Percentiles rank a stretch among this genome's conserved stretches.
phyloP scores from a whole-genome alignment of 108 stramenopile genomes.

The Mayamaea pseudoterrestris region DNA sequence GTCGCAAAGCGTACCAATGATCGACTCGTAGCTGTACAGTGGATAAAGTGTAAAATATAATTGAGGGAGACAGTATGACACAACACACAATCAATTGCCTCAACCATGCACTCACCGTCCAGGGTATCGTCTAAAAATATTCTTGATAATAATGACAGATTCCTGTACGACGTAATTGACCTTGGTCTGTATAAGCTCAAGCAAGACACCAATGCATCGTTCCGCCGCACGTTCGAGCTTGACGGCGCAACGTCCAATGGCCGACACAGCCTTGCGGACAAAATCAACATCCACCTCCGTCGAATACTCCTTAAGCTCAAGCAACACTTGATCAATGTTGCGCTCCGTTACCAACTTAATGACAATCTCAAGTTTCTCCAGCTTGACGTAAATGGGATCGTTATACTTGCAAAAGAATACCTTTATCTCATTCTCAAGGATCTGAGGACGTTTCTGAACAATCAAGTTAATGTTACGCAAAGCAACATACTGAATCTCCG shows the following conservation, averaged over 20 bases:
- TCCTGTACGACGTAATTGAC: slow-evolving; percentile 99
- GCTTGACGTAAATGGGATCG: slow-evolving; percentile 99
- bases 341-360: slow-evolving; percentile 93
- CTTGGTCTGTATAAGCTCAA: slow-evolving; percentile 98
- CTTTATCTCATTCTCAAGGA: slow-evolving; percentile 96
- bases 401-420: slow-evolving; percentile 99
- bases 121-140: slow-evolving; percentile 99
- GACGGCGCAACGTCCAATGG: slow-evolving; percentile 97
- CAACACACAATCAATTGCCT: too few species aligned
- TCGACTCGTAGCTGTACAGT: slow-evolving; percentile 96
- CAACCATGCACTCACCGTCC: too few species aligned
- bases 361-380: slow-evolving; percentile 99
- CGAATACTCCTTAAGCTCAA: slow-evolving; percentile 98
- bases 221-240: slow-evolving; percentile 98
- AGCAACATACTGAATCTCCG: slow-evolving; percentile 99
- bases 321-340: slow-evolving; percentile 96
- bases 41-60: too few species aligned
- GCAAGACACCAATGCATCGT: slow-evolving; percentile 94
- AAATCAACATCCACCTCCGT: slow-evolving; percentile 99
- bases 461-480: slow-evolving; percentile 98
- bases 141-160: slow-evolving; percentile 98
- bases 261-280: slow-evolving; percentile 93
- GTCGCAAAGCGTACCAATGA: slow-evolving; percentile 98
- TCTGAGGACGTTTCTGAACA: slow-evolving; percentile 92
- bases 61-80: too few species aligned